Evolutionary conservation across 305 asterid genomes (phyloP).

Genomic region (Fraxinus baroniana): DNA sequence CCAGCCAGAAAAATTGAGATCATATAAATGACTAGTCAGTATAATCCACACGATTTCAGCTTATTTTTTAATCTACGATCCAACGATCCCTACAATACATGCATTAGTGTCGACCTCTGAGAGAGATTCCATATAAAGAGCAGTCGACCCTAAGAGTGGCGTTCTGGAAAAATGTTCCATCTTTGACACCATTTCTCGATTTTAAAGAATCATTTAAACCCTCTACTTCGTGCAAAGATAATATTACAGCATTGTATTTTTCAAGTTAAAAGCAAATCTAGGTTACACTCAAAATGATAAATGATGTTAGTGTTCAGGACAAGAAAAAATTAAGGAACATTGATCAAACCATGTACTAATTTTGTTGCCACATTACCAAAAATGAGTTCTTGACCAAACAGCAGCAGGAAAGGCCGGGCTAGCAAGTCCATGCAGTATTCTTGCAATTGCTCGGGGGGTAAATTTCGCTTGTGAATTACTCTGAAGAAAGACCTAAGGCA

Average conservation of each 20-base stretch:
- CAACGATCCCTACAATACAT: neutral
- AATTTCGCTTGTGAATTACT: conserved; percentile 78
- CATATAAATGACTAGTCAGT: neutral
- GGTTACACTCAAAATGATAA: neutral
- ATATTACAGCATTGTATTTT: neutral
- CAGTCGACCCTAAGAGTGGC: neutral
- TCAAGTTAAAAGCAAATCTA: neutral
- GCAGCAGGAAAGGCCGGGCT: conserved; percentile 92
- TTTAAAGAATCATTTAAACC: conserved; percentile 7
- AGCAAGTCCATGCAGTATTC: conserved; percentile 84
- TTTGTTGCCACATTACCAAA: conserved; percentile 57
- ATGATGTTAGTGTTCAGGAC: neutral
- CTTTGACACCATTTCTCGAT: conserved; percentile 1
- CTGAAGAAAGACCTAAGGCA: conserved; percentile 80
- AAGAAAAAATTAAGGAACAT: neutral
- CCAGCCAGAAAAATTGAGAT: neutral
- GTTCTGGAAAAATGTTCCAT: neutral
- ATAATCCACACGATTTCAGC: neutral
- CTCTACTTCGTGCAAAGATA: neutral
- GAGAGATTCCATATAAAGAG: neutral
- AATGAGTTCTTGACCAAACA: conserved; percentile 92
- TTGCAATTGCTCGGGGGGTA: conserved; percentile 90
- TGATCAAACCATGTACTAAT: neutral
- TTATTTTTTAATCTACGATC: neutral
- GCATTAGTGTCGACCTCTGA: neutral